These are phyloP conservation scores for Gaertneriomyces semiglobifer DNA, from an alignment of 192 early-diverging fungal species.

Conservation along the genomic window DNA sequence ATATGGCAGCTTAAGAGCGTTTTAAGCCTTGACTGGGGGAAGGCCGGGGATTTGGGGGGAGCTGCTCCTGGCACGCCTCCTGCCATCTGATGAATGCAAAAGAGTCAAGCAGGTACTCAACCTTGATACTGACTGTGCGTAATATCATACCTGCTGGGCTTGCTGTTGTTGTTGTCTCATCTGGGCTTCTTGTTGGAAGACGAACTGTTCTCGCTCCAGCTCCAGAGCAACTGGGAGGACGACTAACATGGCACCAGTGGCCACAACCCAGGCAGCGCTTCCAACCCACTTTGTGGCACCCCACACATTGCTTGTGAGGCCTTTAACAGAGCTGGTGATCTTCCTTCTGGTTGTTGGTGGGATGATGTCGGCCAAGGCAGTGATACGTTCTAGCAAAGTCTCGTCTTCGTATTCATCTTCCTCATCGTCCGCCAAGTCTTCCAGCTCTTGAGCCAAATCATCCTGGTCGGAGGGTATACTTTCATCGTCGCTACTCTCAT, in stretches of 20 bases:
- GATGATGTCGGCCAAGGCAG: slow-evolving; percentile 84
- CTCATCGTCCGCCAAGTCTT: slow-evolving; percentile 58
- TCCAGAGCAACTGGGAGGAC: slow-evolving; percentile 84
- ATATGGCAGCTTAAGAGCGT: neutral
- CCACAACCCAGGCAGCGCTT: slow-evolving; percentile 84
- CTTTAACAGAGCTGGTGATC: slow-evolving; percentile 31
- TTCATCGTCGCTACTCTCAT: slow-evolving; percentile 7
- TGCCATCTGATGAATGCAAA: too few species aligned
- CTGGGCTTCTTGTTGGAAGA: slow-evolving; percentile 74
- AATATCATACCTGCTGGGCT: slow-evolving; percentile 30
- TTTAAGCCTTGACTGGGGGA: neutral
- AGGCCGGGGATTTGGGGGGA: too few species aligned
- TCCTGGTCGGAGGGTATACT: slow-evolving; percentile 38
- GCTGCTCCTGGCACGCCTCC: too few species aligned
- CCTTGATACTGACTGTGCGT: neutral
- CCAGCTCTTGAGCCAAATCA: neutral
- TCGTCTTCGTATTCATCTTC: slow-evolving; percentile 76
- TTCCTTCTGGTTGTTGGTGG: slow-evolving; percentile 66
- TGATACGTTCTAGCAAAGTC: slow-evolving; percentile 74
- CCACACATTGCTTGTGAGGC: slow-evolving; percentile 42
- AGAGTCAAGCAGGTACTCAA: too few species aligned
- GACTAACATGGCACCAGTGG: slow-evolving; percentile 78
- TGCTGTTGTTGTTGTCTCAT: slow-evolving; percentile 36
- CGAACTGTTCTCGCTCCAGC: slow-evolving; percentile 79
- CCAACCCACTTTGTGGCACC: slow-evolving; percentile 67